phyloP scores from a whole-genome alignment of 208 protist species.

The Leptomonas pyrrhocoris region DNA sequence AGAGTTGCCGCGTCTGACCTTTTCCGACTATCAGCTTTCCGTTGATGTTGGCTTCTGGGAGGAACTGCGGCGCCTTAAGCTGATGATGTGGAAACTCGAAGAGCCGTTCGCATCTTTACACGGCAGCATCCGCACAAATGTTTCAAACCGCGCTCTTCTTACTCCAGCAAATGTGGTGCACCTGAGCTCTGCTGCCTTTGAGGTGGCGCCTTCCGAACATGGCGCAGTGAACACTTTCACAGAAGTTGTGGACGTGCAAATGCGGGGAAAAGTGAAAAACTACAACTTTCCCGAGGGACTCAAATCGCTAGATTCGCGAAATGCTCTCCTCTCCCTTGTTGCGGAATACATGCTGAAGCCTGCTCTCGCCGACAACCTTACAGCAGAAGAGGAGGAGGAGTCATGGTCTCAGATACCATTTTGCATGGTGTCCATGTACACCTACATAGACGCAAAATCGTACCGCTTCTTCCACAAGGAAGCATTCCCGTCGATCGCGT shows the following conservation, averaged over 20 bases:
- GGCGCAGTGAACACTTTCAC: background rate
- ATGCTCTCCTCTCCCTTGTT: slow-evolving; percentile 25
- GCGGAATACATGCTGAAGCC: slow-evolving; percentile 14
- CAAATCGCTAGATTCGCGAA: slow-evolving; percentile 18
- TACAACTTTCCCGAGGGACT: slow-evolving; percentile 32
- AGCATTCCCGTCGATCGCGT: slow-evolving; percentile 88
- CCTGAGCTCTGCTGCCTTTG: slow-evolving; percentile 34
- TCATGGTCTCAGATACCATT: slow-evolving; percentile 48
- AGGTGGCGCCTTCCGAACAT: background rate
- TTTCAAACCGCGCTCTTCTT: slow-evolving; percentile 24
- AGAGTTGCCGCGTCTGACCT: slow-evolving; percentile 26
- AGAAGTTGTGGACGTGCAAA: slow-evolving; percentile 25
- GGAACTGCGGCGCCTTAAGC: slow-evolving; percentile 52
- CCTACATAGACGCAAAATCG: slow-evolving; percentile 96
- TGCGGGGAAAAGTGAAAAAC: slow-evolving; percentile 31
- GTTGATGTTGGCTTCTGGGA: slow-evolving; percentile 73
- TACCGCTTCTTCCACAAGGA: slow-evolving; percentile 95
- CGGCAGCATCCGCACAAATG: slow-evolving; percentile 36
- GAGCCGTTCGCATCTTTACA: slow-evolving; percentile 44
- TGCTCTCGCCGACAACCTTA: slow-evolving; percentile 8
- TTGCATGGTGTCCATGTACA: slow-evolving; percentile 79
- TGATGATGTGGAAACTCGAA: slow-evolving; percentile 56
- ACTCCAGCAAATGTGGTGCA: slow-evolving; percentile 44
- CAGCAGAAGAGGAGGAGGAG: slow-evolving; percentile 26
- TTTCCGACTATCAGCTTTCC: slow-evolving; percentile 43